Base-by-base conservation (phyloP, 2,329 filamentous ascomycete genomes). In the Curvularia lunata region DNA sequence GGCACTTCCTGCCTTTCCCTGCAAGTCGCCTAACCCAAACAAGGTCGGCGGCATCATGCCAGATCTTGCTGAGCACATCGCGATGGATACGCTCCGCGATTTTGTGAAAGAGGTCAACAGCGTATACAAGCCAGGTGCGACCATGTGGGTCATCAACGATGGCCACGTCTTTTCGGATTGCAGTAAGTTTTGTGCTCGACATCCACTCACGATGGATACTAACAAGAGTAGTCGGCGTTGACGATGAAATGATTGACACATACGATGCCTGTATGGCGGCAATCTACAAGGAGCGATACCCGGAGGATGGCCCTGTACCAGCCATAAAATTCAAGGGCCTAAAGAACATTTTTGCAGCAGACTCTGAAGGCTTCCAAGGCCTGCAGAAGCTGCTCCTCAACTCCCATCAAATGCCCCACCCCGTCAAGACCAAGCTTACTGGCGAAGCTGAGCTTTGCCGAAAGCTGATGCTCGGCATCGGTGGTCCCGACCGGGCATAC, bases 1-100 rank as follows among this genome's bases (percentile, higher is more conserved):
- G 18, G 64, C 65, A 21, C 75, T 87, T 1, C 85, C 85, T 0
- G 85, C 85, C 0, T 88, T 88, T 48, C 85, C 86, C 0, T 87
- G 85, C 79, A 88, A 88, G 65, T 87, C 84, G 0, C 82, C 85
- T 16, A 87, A 87, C 58, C 66, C 69, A 0, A 77, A 80, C 30
- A 88, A 88, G 54, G 83, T 85, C 0, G 74, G 87, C 9, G 85
- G 79, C 2, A 68, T 64, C 5, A 69, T 79, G 37, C 80, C 79
- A 1, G 79, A 81, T 54, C 69, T 79, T 6, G 79, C 75, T 4
- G 79, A 81, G 58, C 73, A 79, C 47, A 69, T 81, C 40, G 79
- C 78, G 5, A 66, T 81, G 37, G 69, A 73, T 16, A 75, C 76
- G 34, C 66, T 81, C 50, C 76, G 79, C 34, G 71, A 72, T 1